phyloP scores from a whole-genome alignment of 345 rosid genomes.

The Sonneratia caseolaris region DNA sequence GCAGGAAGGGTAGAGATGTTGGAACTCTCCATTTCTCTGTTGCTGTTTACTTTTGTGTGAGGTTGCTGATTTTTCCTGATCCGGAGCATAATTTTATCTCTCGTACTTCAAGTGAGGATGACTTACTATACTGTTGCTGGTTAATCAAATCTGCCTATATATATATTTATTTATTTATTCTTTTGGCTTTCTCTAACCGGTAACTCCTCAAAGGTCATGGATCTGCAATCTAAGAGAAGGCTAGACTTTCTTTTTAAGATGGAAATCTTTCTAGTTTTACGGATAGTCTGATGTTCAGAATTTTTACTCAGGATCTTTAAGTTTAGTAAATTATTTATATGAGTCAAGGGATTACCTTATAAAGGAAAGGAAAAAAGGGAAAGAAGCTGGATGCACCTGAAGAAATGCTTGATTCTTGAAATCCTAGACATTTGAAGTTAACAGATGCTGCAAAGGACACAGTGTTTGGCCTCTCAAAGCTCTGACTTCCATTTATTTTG shows the following conservation, averaged over 20 bases:
- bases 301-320: background rate
- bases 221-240: background rate
- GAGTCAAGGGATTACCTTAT: background rate
- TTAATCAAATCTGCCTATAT: background rate
- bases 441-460: background rate
- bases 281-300: background rate
- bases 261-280: background rate
- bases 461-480: background rate
- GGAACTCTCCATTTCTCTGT: background rate
- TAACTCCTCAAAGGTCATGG: background rate
- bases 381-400: background rate
- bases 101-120: background rate
- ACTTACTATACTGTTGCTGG: background rate
- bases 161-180: background rate
- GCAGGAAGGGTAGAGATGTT: slow-evolving; percentile 49
- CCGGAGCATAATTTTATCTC: slow-evolving; percentile 12
- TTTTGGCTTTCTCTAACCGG: background rate
- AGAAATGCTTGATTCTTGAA: background rate
- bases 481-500: background rate
- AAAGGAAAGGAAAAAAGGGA: background rate
- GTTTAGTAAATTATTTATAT: background rate
- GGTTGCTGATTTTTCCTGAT: background rate
- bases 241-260: background rate
- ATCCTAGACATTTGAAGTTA: background rate
- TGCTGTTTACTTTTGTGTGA: background rate